Evolutionary conservation across 2,329 filamentous ascomycete genomes (phyloP), one percentile per base, ranked within the genome.

Genomic region (Sphaerulina populicola): DNA sequence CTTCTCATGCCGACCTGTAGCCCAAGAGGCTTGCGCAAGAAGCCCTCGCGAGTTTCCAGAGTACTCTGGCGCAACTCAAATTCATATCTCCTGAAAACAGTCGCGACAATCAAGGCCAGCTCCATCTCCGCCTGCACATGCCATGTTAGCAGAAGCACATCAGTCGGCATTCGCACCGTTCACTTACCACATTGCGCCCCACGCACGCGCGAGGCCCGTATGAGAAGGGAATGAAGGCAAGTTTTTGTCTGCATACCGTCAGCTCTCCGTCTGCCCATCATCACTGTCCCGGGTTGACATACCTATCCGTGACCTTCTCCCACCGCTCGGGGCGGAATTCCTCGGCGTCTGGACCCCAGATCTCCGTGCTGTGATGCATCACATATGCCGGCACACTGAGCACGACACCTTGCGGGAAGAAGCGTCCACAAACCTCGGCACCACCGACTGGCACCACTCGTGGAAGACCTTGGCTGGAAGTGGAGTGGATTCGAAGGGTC

Each of bases 401-500:
- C 0, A 71, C 64, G 2, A 66, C 64, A 9, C 69, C 69, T 44
- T 64, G 63, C 31, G 85, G 80, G 72, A 90, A 94, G 64, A 80
- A 79, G 60, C 82, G 78, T 4, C 81, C 84, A 14, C 71, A 68
- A 51, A 94, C 75, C 0, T 77, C 76, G 29, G 90, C 67, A 7
- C 86, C 86, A 0, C 79, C 80, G 0, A 72, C 63, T 0, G 88
- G 86, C 1, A 94, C 77, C 57, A 83, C 72, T 2, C 89, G 83
- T 0, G 89, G 88, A 0, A 95, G 82, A 2, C 89, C 89, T 57
- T 94, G 85, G 9, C 86, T 85, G 0, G 87, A 93, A 5, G 89
- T 94, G 51, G 80, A 86, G 74, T 95, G 89, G 69, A 88, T 83
- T 44, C 89, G 86, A 66, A 95, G 82, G 0, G 87, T 85, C 71